phyloP scores from a whole-genome alignment of 2,329 filamentous ascomycete species.

The Pseudogymnoascus sp. region DNA sequence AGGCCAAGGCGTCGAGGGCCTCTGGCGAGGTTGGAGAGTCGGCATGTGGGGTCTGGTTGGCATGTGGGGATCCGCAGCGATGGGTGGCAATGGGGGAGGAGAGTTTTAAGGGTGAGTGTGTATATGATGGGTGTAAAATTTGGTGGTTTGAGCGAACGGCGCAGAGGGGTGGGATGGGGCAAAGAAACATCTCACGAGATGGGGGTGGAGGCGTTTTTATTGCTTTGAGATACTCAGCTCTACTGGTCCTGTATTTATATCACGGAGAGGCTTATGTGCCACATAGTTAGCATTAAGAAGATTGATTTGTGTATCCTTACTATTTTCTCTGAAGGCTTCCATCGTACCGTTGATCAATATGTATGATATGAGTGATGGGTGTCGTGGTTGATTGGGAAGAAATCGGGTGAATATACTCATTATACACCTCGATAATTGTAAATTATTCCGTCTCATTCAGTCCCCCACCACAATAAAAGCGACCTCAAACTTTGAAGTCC shows the following conservation, averaged over 20 bases:
- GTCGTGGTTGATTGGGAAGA: neutral
- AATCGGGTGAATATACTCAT: neutral
- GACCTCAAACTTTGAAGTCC: neutral
- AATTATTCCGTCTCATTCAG: neutral
- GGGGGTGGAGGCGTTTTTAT: neutral
- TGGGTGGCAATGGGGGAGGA: slow-evolving; percentile 23
- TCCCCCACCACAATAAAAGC: neutral
- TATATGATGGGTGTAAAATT: slow-evolving; percentile 3
- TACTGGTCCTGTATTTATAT: slow-evolving; percentile 1
- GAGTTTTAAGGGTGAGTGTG: slow-evolving; percentile 20
- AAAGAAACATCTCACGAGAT: slow-evolving; percentile 5
- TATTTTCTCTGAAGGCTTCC: neutral
- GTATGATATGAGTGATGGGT: neutral
- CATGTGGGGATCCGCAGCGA: slow-evolving; percentile 35
- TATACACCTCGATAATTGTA: neutral
- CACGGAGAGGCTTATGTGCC: neutral
- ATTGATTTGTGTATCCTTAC: neutral
- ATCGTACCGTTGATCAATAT: neutral
- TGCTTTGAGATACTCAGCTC: slow-evolving; percentile 3
- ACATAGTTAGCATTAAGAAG: neutral
- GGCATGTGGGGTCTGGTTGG: slow-evolving; percentile 47
- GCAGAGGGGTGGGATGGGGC: neutral
- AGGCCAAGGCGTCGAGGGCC: slow-evolving; percentile 45
- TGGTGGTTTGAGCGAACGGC: slow-evolving; percentile 6
- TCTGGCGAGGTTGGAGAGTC: slow-evolving; percentile 50